These are phyloP conservation scores for Elaphomyces granulatus DNA, from an alignment of 495 filamentous ascomycete genomes.

Conservation along the genomic window DNA sequence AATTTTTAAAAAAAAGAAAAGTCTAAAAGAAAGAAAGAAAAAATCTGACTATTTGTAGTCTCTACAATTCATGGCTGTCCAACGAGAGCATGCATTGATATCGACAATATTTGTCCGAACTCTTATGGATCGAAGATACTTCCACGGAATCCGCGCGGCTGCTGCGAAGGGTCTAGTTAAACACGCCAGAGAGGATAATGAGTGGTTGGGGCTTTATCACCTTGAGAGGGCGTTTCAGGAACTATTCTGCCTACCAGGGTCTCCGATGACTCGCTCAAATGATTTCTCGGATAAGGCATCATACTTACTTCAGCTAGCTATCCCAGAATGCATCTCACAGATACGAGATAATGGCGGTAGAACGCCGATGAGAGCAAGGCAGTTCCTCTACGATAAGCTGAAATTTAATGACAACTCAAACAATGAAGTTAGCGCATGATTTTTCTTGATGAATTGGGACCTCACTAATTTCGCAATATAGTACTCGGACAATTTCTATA, in stretches of 20 bases:
- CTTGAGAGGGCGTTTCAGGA: slow-evolving; percentile 72
- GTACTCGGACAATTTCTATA: slow-evolving; percentile 77
- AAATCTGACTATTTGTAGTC: slow-evolving; percentile 36
- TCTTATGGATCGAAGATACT: slow-evolving; percentile 83
- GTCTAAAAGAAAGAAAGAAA: too few species aligned
- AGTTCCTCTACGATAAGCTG: slow-evolving; percentile 74
- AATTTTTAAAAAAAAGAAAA: too few species aligned
- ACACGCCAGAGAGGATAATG: slow-evolving; percentile 50
- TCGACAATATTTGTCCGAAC: slow-evolving; percentile 80
- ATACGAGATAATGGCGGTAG: slow-evolving; percentile 61
- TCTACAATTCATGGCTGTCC: slow-evolving; percentile 43
- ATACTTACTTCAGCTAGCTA: slow-evolving; percentile 69
- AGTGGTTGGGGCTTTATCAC: slow-evolving; percentile 73
- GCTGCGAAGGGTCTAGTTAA: slow-evolving; percentile 61
- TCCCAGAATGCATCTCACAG: slow-evolving; percentile 63
- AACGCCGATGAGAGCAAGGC: slow-evolving; percentile 59
- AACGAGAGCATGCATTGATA: slow-evolving; percentile 53
- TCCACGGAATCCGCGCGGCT: slow-evolving; percentile 75
- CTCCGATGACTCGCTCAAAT: slow-evolving; percentile 65
- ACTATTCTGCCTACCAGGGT: slow-evolving; percentile 66
- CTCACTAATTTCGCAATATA: slow-evolving; percentile 14
- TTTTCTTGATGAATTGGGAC: not conserved
- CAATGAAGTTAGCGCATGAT: slow-evolving; percentile 48
- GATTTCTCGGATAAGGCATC: slow-evolving; percentile 74
- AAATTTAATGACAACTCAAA: slow-evolving; percentile 86